Evolutionary conservation across 768 basidiomycete species (phyloP).

Genomic region (Stropharia rugosoannulata): DNA sequence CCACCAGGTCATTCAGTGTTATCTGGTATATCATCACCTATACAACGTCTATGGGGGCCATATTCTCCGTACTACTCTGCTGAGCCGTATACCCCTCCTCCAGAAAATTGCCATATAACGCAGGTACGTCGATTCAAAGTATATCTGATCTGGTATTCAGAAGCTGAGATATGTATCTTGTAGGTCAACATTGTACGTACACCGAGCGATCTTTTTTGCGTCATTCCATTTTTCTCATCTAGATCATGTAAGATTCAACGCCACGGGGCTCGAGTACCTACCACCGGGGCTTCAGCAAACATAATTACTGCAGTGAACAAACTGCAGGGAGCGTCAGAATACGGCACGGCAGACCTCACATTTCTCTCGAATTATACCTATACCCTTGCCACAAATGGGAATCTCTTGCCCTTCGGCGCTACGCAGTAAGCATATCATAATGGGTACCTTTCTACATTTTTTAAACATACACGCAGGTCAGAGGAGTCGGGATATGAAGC

Average conservation of each 20-base stretch:
- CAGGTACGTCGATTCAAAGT: neutral
- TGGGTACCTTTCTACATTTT: neutral
- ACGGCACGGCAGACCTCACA: conserved; percentile 43
- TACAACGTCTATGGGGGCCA: neutral
- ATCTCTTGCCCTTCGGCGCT: conserved; percentile 69
- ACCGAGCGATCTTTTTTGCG: neutral
- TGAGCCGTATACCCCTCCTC: conserved; percentile 2
- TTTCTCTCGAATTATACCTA: conserved; percentile 64
- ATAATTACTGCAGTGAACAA: conserved; percentile 54
- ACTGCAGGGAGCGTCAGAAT: conserved; percentile 45
- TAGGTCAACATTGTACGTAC: conserved; percentile 6
- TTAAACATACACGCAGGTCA: conserved; percentile 22
- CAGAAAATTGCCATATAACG: conserved; percentile 1
- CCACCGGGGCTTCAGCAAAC: conserved; percentile 37
- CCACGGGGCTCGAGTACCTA: conserved; percentile 81
- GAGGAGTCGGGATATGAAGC: conserved; percentile 48
- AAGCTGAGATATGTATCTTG: neutral
- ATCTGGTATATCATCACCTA: neutral
- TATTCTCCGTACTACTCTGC: neutral
- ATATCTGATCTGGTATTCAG: neutral
- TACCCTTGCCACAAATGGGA: conserved; percentile 46
- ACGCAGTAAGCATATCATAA: conserved; percentile 44
- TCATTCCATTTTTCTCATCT: neutral
- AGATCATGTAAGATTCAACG: conserved; percentile 58
- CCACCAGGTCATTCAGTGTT: neutral